A percentile compares a stretch with the other conserved stretches of the same genome.
These are phyloP conservation scores for Rhizophagus sp. DNA, from an alignment of 192 early-diverging fungal species.

Conservation along the genomic window DNA sequence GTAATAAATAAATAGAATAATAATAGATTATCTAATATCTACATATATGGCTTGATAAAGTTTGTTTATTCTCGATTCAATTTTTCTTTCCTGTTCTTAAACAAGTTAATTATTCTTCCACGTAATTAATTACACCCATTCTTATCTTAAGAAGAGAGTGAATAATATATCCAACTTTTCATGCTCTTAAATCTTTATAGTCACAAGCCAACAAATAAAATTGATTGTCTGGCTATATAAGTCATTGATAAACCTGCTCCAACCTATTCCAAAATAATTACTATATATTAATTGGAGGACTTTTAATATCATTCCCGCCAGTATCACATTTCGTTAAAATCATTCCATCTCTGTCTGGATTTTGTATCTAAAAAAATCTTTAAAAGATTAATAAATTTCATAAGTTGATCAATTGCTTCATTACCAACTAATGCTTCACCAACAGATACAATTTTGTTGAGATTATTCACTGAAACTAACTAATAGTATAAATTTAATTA, in stretches of 20 bases:
- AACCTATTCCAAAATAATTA: constrained; percentile 50
- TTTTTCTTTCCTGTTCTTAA: not conserved
- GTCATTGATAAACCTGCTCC: too few relatives aligned
- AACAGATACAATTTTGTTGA: constrained; percentile 96
- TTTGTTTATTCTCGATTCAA: not conserved
- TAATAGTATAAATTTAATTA: constrained; percentile 22
- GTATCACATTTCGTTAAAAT: too few relatives aligned
- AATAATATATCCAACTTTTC: constrained; percentile 90
- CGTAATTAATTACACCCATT: not conserved
- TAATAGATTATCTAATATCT: too few relatives aligned
- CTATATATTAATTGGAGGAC: too few relatives aligned
- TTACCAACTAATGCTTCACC: constrained; percentile 97
- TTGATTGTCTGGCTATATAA: constrained; percentile 92
- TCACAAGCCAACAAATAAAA: too few relatives aligned
- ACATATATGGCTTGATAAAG: not conserved
- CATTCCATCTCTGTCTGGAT: too few relatives aligned
- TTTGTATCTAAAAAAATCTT: too few relatives aligned
- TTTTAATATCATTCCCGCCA: not conserved
- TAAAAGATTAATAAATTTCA: constrained; percentile 91
- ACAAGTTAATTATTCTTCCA: not conserved
- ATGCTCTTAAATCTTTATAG: too few relatives aligned
- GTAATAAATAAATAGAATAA: too few relatives aligned
- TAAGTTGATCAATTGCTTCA: constrained; percentile 90
- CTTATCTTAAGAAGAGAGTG: constrained; percentile 14
- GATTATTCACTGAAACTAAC: constrained; percentile 60